phyloP scores from a whole-genome alignment of 202 grass and related monocot species.

The Alloteropsis angusta region DNA sequence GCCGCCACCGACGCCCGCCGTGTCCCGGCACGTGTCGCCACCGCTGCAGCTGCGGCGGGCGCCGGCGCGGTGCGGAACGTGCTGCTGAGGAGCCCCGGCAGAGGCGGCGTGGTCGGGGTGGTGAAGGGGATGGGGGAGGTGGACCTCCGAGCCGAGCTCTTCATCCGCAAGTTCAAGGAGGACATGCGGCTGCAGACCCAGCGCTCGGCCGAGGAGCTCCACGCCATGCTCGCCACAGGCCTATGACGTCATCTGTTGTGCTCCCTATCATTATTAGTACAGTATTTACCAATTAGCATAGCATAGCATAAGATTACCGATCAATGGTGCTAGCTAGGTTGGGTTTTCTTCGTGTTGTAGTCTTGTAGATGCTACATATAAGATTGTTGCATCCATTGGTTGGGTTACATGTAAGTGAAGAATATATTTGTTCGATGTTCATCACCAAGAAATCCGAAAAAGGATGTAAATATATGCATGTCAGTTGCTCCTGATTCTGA shows the following conservation, averaged over 20 bases:
- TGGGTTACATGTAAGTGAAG: not conserved
- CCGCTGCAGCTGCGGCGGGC: not conserved
- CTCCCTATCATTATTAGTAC: not conserved
- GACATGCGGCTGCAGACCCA: slow-evolving; percentile 85
- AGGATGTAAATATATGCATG: not conserved
- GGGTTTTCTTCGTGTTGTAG: not conserved
- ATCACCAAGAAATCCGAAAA: not conserved
- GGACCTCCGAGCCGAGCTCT: slow-evolving; percentile 68
- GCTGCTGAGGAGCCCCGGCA: slow-evolving; percentile 11
- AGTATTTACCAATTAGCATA: not conserved
- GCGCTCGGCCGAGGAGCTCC: slow-evolving; percentile 48
- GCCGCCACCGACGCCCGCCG: too few species aligned
- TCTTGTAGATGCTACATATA: not conserved
- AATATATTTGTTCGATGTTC: not conserved
- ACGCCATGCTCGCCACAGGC: slow-evolving; percentile 64
- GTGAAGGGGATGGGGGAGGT: slow-evolving; percentile 52
- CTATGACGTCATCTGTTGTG: slow-evolving; percentile 11
- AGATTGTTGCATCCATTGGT: not conserved
- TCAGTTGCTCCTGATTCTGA: too few species aligned
- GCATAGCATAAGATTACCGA: not conserved
- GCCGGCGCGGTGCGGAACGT: slow-evolving; percentile 1
- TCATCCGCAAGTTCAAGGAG: slow-evolving; percentile 81
- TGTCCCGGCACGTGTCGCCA: too few species aligned
- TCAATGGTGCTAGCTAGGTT: not conserved
- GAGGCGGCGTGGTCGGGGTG: slow-evolving; percentile 7